Conservation (phyloP, 345 rosid species). For the Bretschneidera sinensis region DNA sequence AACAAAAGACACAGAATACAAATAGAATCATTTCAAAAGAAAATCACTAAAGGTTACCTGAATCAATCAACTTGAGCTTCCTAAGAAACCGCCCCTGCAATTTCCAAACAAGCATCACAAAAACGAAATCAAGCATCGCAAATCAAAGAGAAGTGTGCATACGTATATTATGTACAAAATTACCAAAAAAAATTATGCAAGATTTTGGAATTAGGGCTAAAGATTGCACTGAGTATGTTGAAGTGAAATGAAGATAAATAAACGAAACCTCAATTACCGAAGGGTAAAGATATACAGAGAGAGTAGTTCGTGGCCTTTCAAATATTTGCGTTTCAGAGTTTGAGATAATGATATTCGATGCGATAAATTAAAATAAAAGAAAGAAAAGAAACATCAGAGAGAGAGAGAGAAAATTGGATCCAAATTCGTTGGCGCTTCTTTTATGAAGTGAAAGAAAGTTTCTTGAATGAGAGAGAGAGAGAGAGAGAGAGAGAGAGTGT, state of each 20-base stretch:
- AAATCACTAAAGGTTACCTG: neutral
- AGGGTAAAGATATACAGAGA: neutral
- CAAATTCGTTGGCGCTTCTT: constrained; percentile 51
- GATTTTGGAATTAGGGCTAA: neutral
- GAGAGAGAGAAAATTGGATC: constrained; percentile 30
- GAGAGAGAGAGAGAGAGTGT: too few species aligned
- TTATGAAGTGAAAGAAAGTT: constrained; percentile 7
- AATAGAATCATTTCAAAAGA: neutral
- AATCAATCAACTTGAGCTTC: constrained; percentile 10
- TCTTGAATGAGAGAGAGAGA: too few species aligned
- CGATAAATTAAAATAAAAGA: neutral
- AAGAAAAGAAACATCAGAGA: neutral
- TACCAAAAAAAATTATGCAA: too few species aligned
- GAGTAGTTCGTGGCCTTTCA: constrained; percentile 5
- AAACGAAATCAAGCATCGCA: neutral
- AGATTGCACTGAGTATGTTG: neutral
- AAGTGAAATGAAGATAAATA: neutral
- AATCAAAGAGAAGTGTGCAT: neutral
- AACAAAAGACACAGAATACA: neutral
- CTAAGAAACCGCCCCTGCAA: constrained; percentile 7
- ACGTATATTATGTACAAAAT: too few species aligned
- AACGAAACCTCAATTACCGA: neutral
- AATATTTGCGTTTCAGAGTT: neutral
- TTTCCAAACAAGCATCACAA: neutral
- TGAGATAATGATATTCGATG: neutral